Conservation (phyloP, 2,329 filamentous ascomycete species). For the Ophiostoma sp. region DNA sequence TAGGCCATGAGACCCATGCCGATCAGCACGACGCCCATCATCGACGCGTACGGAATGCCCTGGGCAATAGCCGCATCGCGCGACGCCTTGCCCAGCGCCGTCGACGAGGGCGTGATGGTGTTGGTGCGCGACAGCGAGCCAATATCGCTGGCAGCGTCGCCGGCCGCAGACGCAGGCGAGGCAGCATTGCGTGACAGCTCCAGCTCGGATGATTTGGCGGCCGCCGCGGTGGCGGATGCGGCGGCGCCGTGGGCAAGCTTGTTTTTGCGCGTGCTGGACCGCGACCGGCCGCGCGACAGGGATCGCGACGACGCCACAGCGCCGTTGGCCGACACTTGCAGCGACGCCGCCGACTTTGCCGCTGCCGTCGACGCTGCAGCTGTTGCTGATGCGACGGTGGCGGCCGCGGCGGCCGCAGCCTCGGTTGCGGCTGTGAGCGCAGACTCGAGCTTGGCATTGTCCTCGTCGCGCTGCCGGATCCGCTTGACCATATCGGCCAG, state of each 20-base stretch:
- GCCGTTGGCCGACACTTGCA: not conserved
- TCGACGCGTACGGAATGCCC: constrained; percentile 70
- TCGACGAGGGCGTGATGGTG: constrained; percentile 43
- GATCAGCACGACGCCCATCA: constrained; percentile 74
- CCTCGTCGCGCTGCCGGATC: constrained; percentile 63
- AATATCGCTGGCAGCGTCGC: not conserved
- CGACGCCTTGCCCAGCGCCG: constrained; percentile 36
- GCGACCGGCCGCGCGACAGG: not conserved
- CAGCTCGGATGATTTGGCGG: constrained; percentile 33
- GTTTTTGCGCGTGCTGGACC: constrained; percentile 4
- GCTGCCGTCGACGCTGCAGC: not conserved
- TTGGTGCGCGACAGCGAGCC: constrained; percentile 44
- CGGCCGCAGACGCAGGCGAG: constrained; percentile 28
- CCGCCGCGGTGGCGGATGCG: not conserved
- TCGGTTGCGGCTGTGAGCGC: constrained; percentile 37
- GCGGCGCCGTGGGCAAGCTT: constrained; percentile 13
- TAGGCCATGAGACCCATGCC: constrained; percentile 83
- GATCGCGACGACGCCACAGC: not conserved
- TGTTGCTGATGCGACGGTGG: not conserved
- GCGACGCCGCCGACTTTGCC: constrained; percentile 27
- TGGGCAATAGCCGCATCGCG: constrained; percentile 47
- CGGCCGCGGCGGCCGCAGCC: constrained; percentile 30
- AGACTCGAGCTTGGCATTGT: constrained; percentile 44
- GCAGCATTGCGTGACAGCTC: constrained; percentile 30
- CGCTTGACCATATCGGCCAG: constrained; percentile 83